Evolutionary conservation across 305 asterid genomes (phyloP).

Genomic region (Stenogyne calaminthoides): DNA sequence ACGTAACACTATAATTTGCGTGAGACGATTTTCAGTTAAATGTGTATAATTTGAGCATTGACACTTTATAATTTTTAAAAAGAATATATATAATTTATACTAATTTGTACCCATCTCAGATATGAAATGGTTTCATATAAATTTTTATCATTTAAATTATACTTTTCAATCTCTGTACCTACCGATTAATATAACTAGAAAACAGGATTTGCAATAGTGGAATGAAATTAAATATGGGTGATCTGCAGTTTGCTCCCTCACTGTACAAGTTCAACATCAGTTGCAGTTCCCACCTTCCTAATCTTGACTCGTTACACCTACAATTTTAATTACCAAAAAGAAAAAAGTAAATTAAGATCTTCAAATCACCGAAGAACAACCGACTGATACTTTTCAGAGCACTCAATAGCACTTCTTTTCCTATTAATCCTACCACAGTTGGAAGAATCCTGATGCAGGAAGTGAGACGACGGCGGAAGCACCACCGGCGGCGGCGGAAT

Average conservation of each 20-base stretch:
- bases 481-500: conserved; percentile 72
- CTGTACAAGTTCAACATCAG: conserved; percentile 43
- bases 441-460: conserved; percentile 32
- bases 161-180: too few relatives aligned
- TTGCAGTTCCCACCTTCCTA: conserved; percentile 25
- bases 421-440: conserved; percentile 46
- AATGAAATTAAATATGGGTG: neutral
- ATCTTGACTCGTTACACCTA: conserved; percentile 29
- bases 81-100: too few relatives aligned
- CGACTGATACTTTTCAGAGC: conserved; percentile 50
- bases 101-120: too few relatives aligned
- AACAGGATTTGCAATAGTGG: neutral
- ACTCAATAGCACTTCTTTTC: conserved; percentile 51
- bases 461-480: conserved; percentile 37
- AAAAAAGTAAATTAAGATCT: neutral
- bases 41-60: too few relatives aligned
- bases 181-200: too few relatives aligned
- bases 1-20: too few relatives aligned
- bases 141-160: too few relatives aligned
- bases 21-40: too few relatives aligned
- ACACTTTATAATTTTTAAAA: too few relatives aligned
- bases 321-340: neutral
- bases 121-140: too few relatives aligned
- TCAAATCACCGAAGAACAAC: conserved; percentile 45
- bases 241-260: neutral